Base-by-base conservation (phyloP, 1,284 basidiomycete species). In the Leccinum angustisporum region DNA sequence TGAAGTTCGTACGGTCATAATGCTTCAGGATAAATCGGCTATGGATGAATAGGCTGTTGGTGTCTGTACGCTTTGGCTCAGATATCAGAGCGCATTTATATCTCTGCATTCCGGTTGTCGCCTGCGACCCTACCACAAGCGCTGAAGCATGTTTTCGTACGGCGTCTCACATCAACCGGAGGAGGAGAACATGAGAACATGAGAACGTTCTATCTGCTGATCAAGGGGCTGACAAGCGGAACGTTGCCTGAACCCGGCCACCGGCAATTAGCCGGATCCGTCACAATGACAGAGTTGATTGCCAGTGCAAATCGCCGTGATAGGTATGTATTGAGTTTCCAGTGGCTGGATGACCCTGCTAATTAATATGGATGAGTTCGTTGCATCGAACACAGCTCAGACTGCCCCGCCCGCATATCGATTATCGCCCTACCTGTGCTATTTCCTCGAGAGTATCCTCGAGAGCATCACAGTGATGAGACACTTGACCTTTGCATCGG, bases 1-100 rank as follows among this genome's bases (percentile, higher is more conserved):
- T 9, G 57, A 57, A 54, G 18, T 36, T 40, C 60, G 61, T 16
- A 62, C 61, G 18, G 60, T 65, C 69, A 68, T 67, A 31, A 53
- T 65, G 10, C 18, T 40, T 38, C 8, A n/a, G 16, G 27, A 25
- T 31, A 30, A 40, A 51, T 21, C 5, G 27, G 40, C 5, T 30
- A 25, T 43, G n/a, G 11, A 18, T 46, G 7, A 25, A 21, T 46
- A 18, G 11, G 43, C 11, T 46, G 33, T n/a, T 52, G 36, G 36
- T 18, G 10, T 60, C 33, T 55, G 31, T 5, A 33, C 10, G 5
- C 48, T 25, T 31, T 33, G 33, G 30, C 16, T 6, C 36, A 5
- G 2, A 51, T 25, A 4, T 33, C 27, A 9, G 31, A 56, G 34
- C 13, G 10, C 4, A 57, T 66, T 67, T 68, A 68, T 69, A 58